Base-by-base conservation (phyloP, 2,329 filamentous ascomycete genomes). In the Diplodia mutila region DNA sequence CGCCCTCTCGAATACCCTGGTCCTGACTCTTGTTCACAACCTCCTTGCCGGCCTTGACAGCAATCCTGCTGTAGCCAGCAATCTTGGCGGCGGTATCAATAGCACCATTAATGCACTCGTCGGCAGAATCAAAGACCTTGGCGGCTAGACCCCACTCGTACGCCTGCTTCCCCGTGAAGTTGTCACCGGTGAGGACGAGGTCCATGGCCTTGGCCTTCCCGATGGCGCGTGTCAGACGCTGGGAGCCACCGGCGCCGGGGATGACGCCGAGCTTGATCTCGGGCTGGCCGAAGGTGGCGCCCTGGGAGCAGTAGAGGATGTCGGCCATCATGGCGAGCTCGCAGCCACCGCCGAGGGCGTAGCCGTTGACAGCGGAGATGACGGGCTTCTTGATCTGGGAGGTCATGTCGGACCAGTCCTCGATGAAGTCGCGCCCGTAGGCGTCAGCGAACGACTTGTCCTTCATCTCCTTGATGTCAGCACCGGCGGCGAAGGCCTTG, bases 11-110 rank as follows among this genome's bases (percentile, higher is more conserved):
- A 69, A 99, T 82, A 3, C 90, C 85, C 72, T 97, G 81, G 74
- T 99, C 95, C 84, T 98, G 94, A 80, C 93, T 97, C 89, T 97
- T 98, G 79, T 98, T 97, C 67, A 99, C 94, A n/a, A 95, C 94
- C 85, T 99, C 95, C 85, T 99, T 99, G 67, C 88, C 90, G 12
- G 91, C 95, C 82, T 93, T 89, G 68, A 97, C 88, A 1, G 94
- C 91, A n/a, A 99, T 90, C 76, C 86, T 88, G 64, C 91, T 94
- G 80, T 95, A 93, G 0, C 91, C 83, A 0, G 95, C 94, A 81
- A 99, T 97, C 64, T 88, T 94, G 84, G 91, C 92, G 2, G 95
- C 95, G 21, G 93, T 94, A 77, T 90, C 88, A 69, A 97, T 79
- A 2, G 93, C 89, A 66, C 88, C 92, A 74, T 93, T 89, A 77